phyloP scores from a whole-genome alignment of 169 alveolate species.

The Plasmodium ovale region DNA sequence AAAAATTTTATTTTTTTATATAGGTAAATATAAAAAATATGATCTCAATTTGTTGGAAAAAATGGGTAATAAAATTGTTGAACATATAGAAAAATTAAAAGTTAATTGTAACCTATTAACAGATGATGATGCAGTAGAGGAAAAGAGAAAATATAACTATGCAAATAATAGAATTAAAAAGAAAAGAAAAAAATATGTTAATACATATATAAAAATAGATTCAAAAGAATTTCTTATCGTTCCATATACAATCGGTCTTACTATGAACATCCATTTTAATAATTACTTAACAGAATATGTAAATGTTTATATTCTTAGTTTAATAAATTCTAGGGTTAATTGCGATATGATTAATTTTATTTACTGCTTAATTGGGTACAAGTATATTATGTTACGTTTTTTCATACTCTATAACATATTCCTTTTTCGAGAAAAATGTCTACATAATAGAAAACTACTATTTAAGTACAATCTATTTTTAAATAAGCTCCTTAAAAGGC shows the following conservation, averaged over 20 bases:
- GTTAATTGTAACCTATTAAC: conserved; percentile 29
- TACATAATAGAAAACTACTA: conserved; percentile 9
- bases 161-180: conserved; percentile 28
- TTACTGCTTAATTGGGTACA: conserved; percentile 42
- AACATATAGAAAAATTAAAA: conserved; percentile 51
- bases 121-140: conserved; percentile 13
- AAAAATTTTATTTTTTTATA: conserved; percentile 45
- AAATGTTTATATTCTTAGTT: conserved; percentile 45
- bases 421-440: conserved; percentile 36
- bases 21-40: conserved; percentile 42
- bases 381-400: conserved; percentile 43
- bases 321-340: conserved; percentile 59
- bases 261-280: conserved; percentile 70
- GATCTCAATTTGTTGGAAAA: conserved; percentile 32
- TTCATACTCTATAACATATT: conserved; percentile 51
- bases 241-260: conserved; percentile 53
- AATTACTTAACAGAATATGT: conserved; percentile 62
- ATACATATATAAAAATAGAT: conserved; percentile 42
- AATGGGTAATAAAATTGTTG: conserved; percentile 29
- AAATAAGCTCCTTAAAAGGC: conserved; percentile 5
- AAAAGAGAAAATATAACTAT: conserved; percentile 40
- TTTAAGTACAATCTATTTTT: conserved; percentile 23
- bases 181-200: conserved; percentile 31
- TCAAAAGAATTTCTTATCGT: conserved; percentile 63
- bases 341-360: conserved; percentile 42